Percentiles rank a stretch among this genome's conserved stretches.
Evolutionary conservation across 2,329 filamentous ascomycete genomes (phyloP).

Genomic region (Cytospora leucostoma): DNA sequence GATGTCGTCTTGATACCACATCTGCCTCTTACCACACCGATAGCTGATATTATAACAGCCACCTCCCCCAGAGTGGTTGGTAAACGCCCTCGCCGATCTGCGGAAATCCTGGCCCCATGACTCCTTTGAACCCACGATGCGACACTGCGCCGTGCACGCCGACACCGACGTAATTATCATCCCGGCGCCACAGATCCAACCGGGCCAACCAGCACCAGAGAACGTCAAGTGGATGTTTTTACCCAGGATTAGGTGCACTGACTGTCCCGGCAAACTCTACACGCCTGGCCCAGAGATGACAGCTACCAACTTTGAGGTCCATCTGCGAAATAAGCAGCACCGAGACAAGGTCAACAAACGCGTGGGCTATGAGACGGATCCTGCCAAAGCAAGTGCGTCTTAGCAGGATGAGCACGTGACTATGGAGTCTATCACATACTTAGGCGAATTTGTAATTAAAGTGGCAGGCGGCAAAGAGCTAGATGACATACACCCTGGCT

Average conservation of each 20-base stretch:
- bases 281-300: slow-evolving; percentile 84
- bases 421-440: neutral
- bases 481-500: neutral
- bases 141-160: slow-evolving; percentile 78
- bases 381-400: slow-evolving; percentile 1
- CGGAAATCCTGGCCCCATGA: slow-evolving; percentile 74
- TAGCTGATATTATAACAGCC: slow-evolving; percentile 55
- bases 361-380: slow-evolving; percentile 36
- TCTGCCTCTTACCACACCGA: slow-evolving; percentile 31
- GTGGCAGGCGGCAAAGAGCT: neutral
- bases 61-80: slow-evolving; percentile 84
- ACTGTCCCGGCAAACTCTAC: slow-evolving; percentile 93
- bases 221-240: slow-evolving; percentile 79
- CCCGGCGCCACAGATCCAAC: slow-evolving; percentile 42
- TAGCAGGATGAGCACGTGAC: neutral
- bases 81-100: slow-evolving; percentile 70
- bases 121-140: slow-evolving; percentile 88
- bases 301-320: slow-evolving; percentile 88
- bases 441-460: neutral
- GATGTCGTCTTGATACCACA: slow-evolving; percentile 4
- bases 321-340: slow-evolving; percentile 83
- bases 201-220: slow-evolving; percentile 55
- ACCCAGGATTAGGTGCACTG: slow-evolving; percentile 85
- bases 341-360: slow-evolving; percentile 67
- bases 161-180: slow-evolving; percentile 67